Evolutionary conservation across 2,329 filamentous ascomycete genomes (phyloP), one percentile per base, ranked within the genome.

Genomic region (Fusarium continuum): DNA sequence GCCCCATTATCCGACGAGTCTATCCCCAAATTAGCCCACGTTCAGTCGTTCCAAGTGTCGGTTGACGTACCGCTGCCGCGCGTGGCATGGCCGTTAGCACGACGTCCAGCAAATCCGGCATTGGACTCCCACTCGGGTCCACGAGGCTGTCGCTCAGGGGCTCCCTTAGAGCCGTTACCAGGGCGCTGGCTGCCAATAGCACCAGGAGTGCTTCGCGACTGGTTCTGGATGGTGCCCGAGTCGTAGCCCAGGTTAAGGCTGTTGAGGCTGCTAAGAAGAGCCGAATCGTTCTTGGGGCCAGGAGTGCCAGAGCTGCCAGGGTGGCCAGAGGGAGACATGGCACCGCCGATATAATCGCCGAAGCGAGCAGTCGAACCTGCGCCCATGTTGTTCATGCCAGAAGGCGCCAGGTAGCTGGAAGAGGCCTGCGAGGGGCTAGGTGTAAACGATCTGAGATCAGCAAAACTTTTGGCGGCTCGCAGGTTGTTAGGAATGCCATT

Each of bases 381-480:
- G 38, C 70, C 70, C 67, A 92, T 80, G 58, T 84, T 85, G 64
- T 87, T 86, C 51, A 92, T 73, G 23, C 76, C 77, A n/a, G 66
- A 55, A 10, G 77, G 73, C 5, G 71, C 77, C 22, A 79, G 76
- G 74, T 96, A 97, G 80, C 92, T 96, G 6, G 92, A 92, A 16
- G 92, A 92, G 1, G 77, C 75, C 11, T 95, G 97, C 4, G 91
- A 94, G 6, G 95, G 94, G 69, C 94, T 98, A 10, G 94, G 94
- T 14, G 93, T 97, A 78, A 96, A 97, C 2, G 93, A 96, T 65
- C 94, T 91, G 64, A 99, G 81, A 74, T 99, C 95, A 29, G 94
- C 95, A 75, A 97, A 97, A 45, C 94, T 98, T 82, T 98, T 98
- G 61, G 94, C 95, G 23, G 92, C 92, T 36, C 95, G 90, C 29